phyloP scores from a whole-genome alignment of 2,329 filamentous ascomycete species.

The Albifimbria verrucaria region DNA sequence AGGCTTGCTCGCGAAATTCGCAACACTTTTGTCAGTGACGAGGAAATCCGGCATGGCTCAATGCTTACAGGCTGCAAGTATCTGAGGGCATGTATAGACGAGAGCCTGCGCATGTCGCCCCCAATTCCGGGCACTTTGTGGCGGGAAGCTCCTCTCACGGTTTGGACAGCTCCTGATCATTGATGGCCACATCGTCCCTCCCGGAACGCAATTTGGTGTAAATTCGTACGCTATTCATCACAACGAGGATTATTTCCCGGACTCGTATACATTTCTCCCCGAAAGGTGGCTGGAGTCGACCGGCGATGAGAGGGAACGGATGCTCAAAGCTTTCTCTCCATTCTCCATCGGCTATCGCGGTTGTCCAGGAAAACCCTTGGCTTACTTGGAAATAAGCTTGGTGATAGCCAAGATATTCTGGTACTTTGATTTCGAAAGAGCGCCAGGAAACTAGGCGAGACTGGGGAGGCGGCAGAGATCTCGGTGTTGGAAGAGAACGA shows the following conservation, averaged over 20 bases:
- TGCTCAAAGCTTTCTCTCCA: neutral
- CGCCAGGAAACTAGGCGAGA: neutral
- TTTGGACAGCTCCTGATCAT: too few species aligned
- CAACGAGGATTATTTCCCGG: neutral
- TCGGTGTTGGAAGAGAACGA: neutral
- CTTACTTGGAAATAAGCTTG: neutral
- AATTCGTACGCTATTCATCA: neutral
- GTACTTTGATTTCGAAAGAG: slow-evolving; percentile 1
- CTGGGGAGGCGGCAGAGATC: neutral
- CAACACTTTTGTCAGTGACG: too few species aligned
- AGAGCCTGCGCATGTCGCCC: too few species aligned
- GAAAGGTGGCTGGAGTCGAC: neutral
- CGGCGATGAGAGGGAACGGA: neutral
- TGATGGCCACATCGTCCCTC: neutral
- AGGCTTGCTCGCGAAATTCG: too few species aligned
- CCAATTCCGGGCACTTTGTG: too few species aligned
- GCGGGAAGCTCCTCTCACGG: too few species aligned
- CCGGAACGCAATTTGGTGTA: neutral
- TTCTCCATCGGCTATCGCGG: neutral
- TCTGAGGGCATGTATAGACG: too few species aligned
- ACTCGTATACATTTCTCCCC: neutral
- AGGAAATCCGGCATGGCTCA: too few species aligned
- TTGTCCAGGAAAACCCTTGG: neutral
- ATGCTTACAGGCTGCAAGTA: too few species aligned
- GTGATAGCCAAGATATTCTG: neutral